Evolutionary conservation across 2,329 filamentous ascomycete genomes (phyloP), one percentile per base, ranked within the genome.

Genomic region (Neopestalotiopsis sp.): DNA sequence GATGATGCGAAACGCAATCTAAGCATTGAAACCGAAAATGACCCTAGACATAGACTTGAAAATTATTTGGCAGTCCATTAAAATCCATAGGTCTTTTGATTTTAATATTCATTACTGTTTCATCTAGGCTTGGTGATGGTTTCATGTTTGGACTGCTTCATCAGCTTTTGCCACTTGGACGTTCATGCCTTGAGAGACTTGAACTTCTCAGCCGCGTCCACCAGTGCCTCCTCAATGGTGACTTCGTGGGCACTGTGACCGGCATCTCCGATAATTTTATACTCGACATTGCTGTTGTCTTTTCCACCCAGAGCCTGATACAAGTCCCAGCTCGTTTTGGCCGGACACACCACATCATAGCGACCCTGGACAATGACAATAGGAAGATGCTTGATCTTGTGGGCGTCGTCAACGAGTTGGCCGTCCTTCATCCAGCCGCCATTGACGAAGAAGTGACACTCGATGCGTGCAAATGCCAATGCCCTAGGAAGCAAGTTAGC

Each of bases 281-380:
- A 77, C 65, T 76, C 71, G 5, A 76, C 72, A 24, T 74, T 75
- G 42, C 20, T 53, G 65, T 77, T 76, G 6, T 65, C 61, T 56
- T 71, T 66, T 61, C 76, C 76, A 45, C 75, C 76, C 67, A 81
- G 77, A 5, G 77, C 78, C 67, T 83, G 78, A 65, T 83, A 80
- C 49, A 85, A 67, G 12, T 81, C 79, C 80, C 81, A 84, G 20
- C 80, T 81, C 20, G 80, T 81, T 67, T 79, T 77, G 3, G 82
- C 78, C 5, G 83, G 81, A 70, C 82, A 84, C 3, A 84, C 79
- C 14, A 84, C 73, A 73, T 84, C 83, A 65, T 84, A 83, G n/a
- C 83, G 77, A 0, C 83, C 83, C 70, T 85, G 82, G 14, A 84
- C 77, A 53, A 85, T 83, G 10, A 77, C 71, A 14, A 74, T 77